A percentile compares a stretch with the other conserved stretches of the same genome.
These are phyloP conservation scores for Polysphondylium violaceum DNA, from an alignment of 78 protist genomes.

Conservation along the genomic window DNA sequence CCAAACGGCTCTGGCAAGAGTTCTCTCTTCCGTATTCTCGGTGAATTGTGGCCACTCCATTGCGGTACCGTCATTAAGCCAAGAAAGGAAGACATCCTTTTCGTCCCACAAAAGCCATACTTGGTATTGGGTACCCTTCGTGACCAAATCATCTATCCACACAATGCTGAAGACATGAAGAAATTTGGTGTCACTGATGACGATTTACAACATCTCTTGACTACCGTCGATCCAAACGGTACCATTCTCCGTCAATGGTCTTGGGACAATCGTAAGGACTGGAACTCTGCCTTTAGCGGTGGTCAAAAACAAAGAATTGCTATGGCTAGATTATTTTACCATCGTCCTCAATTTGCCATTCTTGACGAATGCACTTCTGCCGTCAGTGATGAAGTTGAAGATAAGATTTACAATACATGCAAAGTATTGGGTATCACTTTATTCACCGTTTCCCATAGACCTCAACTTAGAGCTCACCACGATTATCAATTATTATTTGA, in stretches of 20 bases:
- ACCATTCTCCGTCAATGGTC: slow-evolving; percentile 78
- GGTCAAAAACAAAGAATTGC: slow-evolving; percentile 93
- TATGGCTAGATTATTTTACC: slow-evolving; percentile 92
- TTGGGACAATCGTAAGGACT: slow-evolving; percentile 76
- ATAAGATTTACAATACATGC: slow-evolving; percentile 82
- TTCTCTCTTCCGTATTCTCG: slow-evolving; percentile 89
- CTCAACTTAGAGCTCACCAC: slow-evolving; percentile 67
- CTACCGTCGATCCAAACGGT: slow-evolving; percentile 80
- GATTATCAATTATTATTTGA: slow-evolving; percentile 79
- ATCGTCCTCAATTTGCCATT: slow-evolving; percentile 92
- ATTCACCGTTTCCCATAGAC: slow-evolving; percentile 87
- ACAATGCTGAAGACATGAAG: slow-evolving; percentile 74
- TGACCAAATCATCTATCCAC: slow-evolving; percentile 93
- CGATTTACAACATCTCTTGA: slow-evolving; percentile 77
- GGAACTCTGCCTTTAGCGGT: slow-evolving; percentile 81
- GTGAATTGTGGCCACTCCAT: slow-evolving; percentile 92
- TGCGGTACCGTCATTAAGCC: slow-evolving; percentile 88
- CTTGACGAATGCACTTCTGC: slow-evolving; percentile 94
- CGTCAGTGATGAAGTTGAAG: slow-evolving; percentile 84
- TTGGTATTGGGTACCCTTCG: slow-evolving; percentile 89
- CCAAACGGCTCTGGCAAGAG: slow-evolving; percentile 91
- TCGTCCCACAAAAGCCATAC: slow-evolving; percentile 93
- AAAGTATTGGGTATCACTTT: slow-evolving; percentile 85
- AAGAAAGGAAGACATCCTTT: slow-evolving; percentile 68
- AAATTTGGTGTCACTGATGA: slow-evolving; percentile 84